Base-by-base conservation (phyloP, 768 basidiomycete species). In the Tylopilus felleus region DNA sequence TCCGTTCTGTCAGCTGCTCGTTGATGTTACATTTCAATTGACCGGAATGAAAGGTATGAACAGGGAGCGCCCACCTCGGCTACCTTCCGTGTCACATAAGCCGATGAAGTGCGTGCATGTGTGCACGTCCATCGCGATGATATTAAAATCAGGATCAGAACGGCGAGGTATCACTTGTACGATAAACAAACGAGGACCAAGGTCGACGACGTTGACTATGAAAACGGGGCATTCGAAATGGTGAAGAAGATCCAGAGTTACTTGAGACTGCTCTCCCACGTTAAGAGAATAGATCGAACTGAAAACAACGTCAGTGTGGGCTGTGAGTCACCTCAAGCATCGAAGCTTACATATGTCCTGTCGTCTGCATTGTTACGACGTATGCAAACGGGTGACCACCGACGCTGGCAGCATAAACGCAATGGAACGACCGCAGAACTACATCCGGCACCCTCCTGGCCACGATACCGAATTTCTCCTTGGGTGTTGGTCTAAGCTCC, bases 41-140 rank as follows among this genome's bases (percentile, higher is more conserved):
- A 29, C 3, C 29, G 7, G 29, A 8, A 8, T 29, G 29, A 29
- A 29, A 4, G 29, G 29, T 8, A 6, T 42, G 31, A 38, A 50
- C 13, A 10, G 14, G 27, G 14, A 19, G 22, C n/a, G 12, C 28
- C 5, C 21, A 65, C 64, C 42, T 48, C 42, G 6, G 27, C 14
- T n/a, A 44, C 17, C 19, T 52, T 38, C 41, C 16, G 29, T 8
- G 4, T 14, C 14, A 44, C 40, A 29, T 29, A 2, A 5, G 12
- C 27, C 17, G 53, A 27, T 0, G 53, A 19, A 22, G 55, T 38
- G 35, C 8, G 39, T 60, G 17, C 49, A 41, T 10, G 63, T 29
- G 13, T 59, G 48, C 28, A 64, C 57, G 19, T 64, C 63, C 38
- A 64, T n/a, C 31, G 38, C 52, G 21, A 64, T 6, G 6, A 47